phyloP scores from a whole-genome alignment of 106 monocot genomes.

The Phalaenopsis equestris region DNA sequence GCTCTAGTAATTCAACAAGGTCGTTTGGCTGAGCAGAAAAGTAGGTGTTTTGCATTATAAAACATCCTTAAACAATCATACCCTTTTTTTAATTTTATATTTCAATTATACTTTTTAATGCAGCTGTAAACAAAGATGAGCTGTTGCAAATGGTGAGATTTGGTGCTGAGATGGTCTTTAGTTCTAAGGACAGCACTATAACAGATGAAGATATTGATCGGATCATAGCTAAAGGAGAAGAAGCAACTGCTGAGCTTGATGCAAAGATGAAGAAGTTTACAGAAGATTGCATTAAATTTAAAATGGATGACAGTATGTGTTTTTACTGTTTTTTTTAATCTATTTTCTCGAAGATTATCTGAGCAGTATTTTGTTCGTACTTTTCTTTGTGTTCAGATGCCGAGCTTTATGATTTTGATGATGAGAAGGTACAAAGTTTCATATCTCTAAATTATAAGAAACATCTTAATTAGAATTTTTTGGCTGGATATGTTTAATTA shows the following conservation, averaged over 20 bases:
- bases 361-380: neutral
- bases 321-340: neutral
- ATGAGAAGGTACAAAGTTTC: slow-evolving; percentile 37
- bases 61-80: neutral
- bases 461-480: neutral
- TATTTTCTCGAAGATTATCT: neutral
- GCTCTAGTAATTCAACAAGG: slow-evolving; percentile 99
- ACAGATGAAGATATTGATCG: slow-evolving; percentile 79
- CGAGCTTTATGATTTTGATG: slow-evolving; percentile 53
- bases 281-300: slow-evolving; percentile 74
- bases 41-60: slow-evolving; percentile 23
- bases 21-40: slow-evolving; percentile 86
- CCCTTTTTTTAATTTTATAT: neutral
- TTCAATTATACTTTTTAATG: neutral
- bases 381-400: slow-evolving; percentile 29
- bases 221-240: slow-evolving; percentile 77
- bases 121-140: slow-evolving; percentile 77
- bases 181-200: slow-evolving; percentile 66
- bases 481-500: neutral
- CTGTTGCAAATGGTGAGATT: slow-evolving; percentile 74
- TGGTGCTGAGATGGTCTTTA: slow-evolving; percentile 82
- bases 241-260: slow-evolving; percentile 67
- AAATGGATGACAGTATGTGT: slow-evolving; percentile 75
- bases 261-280: slow-evolving; percentile 78
- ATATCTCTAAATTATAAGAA: neutral